Base-by-base conservation (phyloP, 2,329 filamentous ascomycete genomes). In the Cryphonectria carpinicola region DNA sequence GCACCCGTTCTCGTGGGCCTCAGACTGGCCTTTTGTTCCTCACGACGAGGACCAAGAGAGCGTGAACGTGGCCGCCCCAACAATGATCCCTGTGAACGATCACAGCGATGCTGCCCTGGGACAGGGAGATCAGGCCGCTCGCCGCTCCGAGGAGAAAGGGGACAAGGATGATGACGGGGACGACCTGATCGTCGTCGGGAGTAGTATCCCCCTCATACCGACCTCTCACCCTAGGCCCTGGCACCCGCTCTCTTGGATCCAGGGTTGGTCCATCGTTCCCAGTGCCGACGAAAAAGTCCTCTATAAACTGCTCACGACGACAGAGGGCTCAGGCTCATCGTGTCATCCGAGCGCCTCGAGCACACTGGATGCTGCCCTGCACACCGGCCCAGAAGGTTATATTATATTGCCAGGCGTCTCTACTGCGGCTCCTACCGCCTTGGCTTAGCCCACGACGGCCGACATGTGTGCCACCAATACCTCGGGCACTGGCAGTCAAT, bases 21-120 rank as follows among this genome's bases (percentile, higher is more conserved):
- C 61, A 5, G 41, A 64, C 37, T 64, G 61, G 61, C 61, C 61
- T 11, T 64, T 64, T 17, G 41, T 64, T 43, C 61, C 61, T 62
- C 32, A 62, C 6, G 60, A 41, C 60, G 22, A 39, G 19, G 56
- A 62, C 13, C 19, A 37, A 25, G 61, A 64, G 22, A 28, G n/a
- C 22, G n/a, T 43, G n/a, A 25, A n/a, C 39, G n/a, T 3, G 5
- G 37, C 61, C 39, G 25, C n/a, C n/a, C 37, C 61, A 11, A 39
- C 54, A 3, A 19, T 19, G 54, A 5, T 32, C 14, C 14, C 28
- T 6, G 11, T 17, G n/a, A n/a, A 28, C 25, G n/a, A 56, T 13
- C n/a, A 25, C n/a, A 28, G 25, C 13, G 52, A 14, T 1, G 6
- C 2, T 17, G 25, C 3, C 25, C n/a, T 6, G 13, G 52, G 13